Percentiles rank a stretch among this genome's conserved stretches.
Conservation (phyloP, 345 rosid genomes). For the Zanthoxylum bungeanum region DNA sequence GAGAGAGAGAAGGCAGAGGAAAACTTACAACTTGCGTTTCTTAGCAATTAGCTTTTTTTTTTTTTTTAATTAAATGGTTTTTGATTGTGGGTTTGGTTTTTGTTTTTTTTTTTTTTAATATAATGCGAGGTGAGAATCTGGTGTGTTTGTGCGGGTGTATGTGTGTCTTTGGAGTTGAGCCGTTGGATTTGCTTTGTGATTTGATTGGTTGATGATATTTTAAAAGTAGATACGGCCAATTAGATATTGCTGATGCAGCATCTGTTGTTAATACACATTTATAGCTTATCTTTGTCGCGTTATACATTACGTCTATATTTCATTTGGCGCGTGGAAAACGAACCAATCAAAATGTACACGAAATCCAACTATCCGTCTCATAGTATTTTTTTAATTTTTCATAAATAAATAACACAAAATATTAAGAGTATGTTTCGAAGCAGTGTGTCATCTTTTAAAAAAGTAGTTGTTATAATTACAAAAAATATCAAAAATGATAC, state of each 20-base stretch:
- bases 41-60: too few species aligned
- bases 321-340: conserved; percentile 10
- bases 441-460: too few species aligned
- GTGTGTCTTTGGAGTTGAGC: conserved; percentile 4
- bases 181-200: background rate
- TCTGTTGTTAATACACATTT: background rate
- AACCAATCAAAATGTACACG: background rate
- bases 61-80: too few species aligned
- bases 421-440: too few species aligned
- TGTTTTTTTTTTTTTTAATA: conserved; percentile 4
- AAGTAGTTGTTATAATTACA: too few species aligned
- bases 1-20: conserved; percentile 9
- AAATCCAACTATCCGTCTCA: too few species aligned
- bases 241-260: background rate
- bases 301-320: conserved; percentile 9
- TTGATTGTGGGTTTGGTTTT: too few species aligned
- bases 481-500: too few species aligned
- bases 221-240: conserved; percentile 25
- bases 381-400: too few species aligned
- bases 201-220: too few species aligned
- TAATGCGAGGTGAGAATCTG: background rate
- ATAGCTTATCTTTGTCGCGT: conserved; percentile 1
- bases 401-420: too few species aligned
- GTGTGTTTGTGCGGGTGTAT: background rate
- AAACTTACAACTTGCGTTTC: conserved; percentile 27